Evolutionary conservation across 495 filamentous ascomycete genomes (phyloP).

Genomic region (Hypoxylon intermedium): DNA sequence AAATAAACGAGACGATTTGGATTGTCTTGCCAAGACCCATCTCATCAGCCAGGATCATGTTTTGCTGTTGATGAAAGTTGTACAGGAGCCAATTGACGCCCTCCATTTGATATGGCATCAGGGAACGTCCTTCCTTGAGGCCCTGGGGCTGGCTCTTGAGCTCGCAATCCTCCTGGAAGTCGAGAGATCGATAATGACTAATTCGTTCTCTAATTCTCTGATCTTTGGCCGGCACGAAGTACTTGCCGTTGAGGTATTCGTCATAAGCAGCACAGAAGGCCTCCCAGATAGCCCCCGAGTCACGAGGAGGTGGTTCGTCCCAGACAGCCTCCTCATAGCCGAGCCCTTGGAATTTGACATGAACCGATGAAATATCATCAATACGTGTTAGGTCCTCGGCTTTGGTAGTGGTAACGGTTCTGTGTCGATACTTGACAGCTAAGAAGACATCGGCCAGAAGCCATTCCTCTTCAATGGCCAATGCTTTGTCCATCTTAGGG

Average conservation of each 20-base stretch:
- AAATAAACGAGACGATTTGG: slow-evolving; percentile 85
- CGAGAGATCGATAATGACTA: slow-evolving; percentile 62
- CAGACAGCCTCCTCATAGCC: slow-evolving; percentile 90
- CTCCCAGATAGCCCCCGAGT: slow-evolving; percentile 72
- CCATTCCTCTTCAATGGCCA: slow-evolving; percentile 85
- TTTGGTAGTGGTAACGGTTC: slow-evolving; percentile 51
- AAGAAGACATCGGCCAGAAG: slow-evolving; percentile 88
- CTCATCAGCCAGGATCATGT: slow-evolving; percentile 95
- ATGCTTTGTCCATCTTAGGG: slow-evolving; percentile 73
- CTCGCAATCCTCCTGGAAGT: slow-evolving; percentile 71
- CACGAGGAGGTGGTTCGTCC: slow-evolving; percentile 78
- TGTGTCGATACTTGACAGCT: slow-evolving; percentile 68
- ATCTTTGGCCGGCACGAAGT: slow-evolving; percentile 65
- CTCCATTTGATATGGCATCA: slow-evolving; percentile 94
- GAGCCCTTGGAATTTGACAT: slow-evolving; percentile 95
- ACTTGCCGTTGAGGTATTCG: slow-evolving; percentile 79
- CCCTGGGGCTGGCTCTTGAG: slow-evolving; percentile 75
- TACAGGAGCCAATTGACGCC: slow-evolving; percentile 98
- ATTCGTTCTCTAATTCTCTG: slow-evolving; percentile 66
- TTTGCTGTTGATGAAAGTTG: slow-evolving; percentile 79
- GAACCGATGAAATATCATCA: slow-evolving; percentile 70
- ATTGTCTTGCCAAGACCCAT: slow-evolving; percentile 99
- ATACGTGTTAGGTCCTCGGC: slow-evolving; percentile 72
- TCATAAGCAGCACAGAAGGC: slow-evolving; percentile 83
- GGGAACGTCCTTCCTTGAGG: slow-evolving; percentile 71